Evolutionary conservation across 2,329 filamentous ascomycete genomes (phyloP), one percentile per base, ranked within the genome.

Genomic region (Amylocarpus encephaloides): DNA sequence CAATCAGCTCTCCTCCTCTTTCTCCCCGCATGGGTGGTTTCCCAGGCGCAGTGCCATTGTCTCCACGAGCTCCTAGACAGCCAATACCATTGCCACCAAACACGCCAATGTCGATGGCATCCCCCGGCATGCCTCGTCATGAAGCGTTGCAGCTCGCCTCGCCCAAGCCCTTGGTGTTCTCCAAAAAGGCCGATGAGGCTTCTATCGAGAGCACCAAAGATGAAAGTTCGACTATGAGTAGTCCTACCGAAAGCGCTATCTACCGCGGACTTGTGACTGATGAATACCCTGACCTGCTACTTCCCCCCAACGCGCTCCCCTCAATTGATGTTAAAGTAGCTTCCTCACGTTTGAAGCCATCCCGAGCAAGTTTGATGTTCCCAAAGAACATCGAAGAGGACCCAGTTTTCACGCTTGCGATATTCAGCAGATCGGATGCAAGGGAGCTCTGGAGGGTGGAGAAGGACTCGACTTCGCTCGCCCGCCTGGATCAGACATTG

Each of bases 311-410:
- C 65, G 90, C 91, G 5, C 74, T 98, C 6, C 86, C 88, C 3
- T 88, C 88, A 1, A 85, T 98, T 49, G 80, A 86, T 56, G 83
- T 96, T 43, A 88, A 80, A 65, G 92, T 96, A 3, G 88, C 90
- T 3, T 97, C 93, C 4, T 97, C 93, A 18, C 83, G 93, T n/a
- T 83, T 98, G 74, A 90, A 88, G 64, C 93, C 92, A 12, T 95
- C 92, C 0, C 78, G 92, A 56, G 83, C 89, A 34, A 96, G 91
- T 65, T 79, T 93, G 59, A 73, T 95, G 62, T 87, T 83, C 1
- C 73, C 90, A 10, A 92, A 82, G 45, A 84, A 88, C 54, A 74
- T 86, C 16, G 91, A 96, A 51, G 92, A 95, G 64, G 91, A 96
- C 60, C 89, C 91, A 0, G 92, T 97, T 0, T 96, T 97, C 63